Evolutionary conservation across 1,139 yeast species (phyloP).

Genomic region (Nematodospora anomalae): DNA sequence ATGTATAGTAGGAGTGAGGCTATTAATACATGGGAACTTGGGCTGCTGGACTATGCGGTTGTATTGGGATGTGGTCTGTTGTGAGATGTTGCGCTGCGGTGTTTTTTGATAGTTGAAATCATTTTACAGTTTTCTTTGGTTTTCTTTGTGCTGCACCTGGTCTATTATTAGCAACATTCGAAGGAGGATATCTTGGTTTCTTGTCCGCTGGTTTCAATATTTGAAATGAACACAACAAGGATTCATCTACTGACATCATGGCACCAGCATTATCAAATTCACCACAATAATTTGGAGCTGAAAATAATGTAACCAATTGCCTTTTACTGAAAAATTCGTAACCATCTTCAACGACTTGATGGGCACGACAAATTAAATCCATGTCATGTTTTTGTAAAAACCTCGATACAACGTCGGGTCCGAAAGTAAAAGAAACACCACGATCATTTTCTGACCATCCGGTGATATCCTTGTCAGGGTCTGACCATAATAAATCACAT

Average conservation of each 20-base stretch:
- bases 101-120: conserved; percentile 13
- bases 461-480: conserved; percentile 90
- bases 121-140: conserved; percentile 63
- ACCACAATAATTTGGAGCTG: conserved; percentile 97
- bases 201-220: conserved; percentile 97
- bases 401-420: conserved; percentile 87
- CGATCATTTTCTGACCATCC: conserved; percentile 99
- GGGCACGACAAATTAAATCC: conserved; percentile 94
- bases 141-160: conserved; percentile 71
- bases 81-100: conserved; percentile 2
- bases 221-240: conserved; percentile 94
- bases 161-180: conserved; percentile 52
- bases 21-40: not conserved
- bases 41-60: not conserved
- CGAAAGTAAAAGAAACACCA: conserved; percentile 95
- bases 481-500: conserved; percentile 93
- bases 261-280: conserved; percentile 99
- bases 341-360: conserved; percentile 99
- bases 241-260: conserved; percentile 98
- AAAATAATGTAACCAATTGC: conserved; percentile 88
- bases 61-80: conserved; percentile 6
- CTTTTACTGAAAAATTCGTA: conserved; percentile 95
- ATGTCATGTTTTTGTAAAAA: conserved; percentile 85
- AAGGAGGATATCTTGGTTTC: conserved; percentile 62
- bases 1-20: conserved; percentile 2